Conservation (phyloP, 306 rosid species). For the Quercus mongolica region DNA sequence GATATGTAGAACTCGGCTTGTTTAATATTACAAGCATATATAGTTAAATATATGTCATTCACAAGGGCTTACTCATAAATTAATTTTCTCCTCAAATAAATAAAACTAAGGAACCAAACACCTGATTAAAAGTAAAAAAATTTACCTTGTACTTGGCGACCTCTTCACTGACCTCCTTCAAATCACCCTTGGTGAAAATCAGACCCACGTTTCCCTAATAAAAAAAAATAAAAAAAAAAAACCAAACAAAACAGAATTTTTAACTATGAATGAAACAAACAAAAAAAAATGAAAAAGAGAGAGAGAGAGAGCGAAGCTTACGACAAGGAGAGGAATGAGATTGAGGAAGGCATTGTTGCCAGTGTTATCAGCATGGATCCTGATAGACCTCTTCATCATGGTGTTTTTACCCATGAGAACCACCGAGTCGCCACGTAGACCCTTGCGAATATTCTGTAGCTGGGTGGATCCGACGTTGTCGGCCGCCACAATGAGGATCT, state of each 20-base stretch:
- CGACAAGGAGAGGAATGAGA: conserved; percentile 82
- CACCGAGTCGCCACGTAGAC: conserved; percentile 78
- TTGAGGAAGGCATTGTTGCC: conserved; percentile 61
- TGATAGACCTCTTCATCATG: conserved; percentile 87
- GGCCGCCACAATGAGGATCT: conserved; percentile 76
- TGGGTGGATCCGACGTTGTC: conserved; percentile 91
- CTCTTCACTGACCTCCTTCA: conserved; percentile 94
- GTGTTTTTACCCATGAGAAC: conserved; percentile 98
- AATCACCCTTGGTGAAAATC: conserved; percentile 87
- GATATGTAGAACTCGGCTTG: no score
- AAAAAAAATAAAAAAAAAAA: no score
- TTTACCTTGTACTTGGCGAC: conserved; percentile 90
- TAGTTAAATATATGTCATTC: no score
- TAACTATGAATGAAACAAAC: neutral
- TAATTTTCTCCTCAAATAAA: no score
- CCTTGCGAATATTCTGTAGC: conserved; percentile 74
- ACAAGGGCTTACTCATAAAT: no score
- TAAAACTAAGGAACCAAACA: no score
- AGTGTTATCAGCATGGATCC: conserved; percentile 68
- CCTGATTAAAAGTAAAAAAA: no score
- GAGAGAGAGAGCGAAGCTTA: neutral
- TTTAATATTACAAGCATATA: no score
- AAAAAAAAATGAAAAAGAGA: neutral
- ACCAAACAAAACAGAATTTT: neutral
- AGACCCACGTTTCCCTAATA: conserved; percentile 82